Evolutionary conservation across 2,329 filamentous ascomycete genomes (phyloP).

Genomic region (Alternaria longipes): DNA sequence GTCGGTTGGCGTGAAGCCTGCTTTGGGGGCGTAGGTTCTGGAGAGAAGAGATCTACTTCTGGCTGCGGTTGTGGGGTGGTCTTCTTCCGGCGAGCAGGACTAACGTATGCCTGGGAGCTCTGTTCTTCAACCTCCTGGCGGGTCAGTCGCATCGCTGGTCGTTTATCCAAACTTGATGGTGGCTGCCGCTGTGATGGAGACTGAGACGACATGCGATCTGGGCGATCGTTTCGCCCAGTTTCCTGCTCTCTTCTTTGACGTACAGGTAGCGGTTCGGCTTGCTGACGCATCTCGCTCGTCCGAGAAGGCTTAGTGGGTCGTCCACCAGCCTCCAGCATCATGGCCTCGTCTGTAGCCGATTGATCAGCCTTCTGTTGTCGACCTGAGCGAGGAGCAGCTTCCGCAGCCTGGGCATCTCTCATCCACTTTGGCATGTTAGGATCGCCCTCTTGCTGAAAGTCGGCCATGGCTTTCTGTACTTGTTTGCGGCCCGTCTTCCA

Average conservation of each 20-base stretch:
- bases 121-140: constrained; percentile 82
- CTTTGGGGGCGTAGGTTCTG: constrained; percentile 39
- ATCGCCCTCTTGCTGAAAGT: constrained; percentile 79
- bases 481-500: constrained; percentile 97
- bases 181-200: constrained; percentile 52
- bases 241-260: constrained; percentile 39
- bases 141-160: constrained; percentile 69
- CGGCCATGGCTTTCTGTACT: constrained; percentile 88
- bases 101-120: constrained; percentile 83
- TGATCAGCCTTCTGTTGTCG: constrained; percentile 34
- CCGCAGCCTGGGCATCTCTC: constrained; percentile 69
- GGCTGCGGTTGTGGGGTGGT: constrained; percentile 61
- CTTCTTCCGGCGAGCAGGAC: constrained; percentile 82
- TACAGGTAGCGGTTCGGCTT: constrained; percentile 31
- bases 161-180: constrained; percentile 40
- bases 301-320: constrained; percentile 59
- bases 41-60: constrained; percentile 68
- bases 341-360: constrained; percentile 65
- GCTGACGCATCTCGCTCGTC: constrained; percentile 35
- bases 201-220: constrained; percentile 52
- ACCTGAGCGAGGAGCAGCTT: constrained; percentile 34
- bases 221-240: constrained; percentile 35
- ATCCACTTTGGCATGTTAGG: constrained; percentile 93
- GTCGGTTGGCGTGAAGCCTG: constrained; percentile 42
- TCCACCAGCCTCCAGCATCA: constrained; percentile 77